Evolutionary conservation across 1,284 basidiomycete species (phyloP).

Genomic region (Melanopsichium pennsylvanicum): DNA sequence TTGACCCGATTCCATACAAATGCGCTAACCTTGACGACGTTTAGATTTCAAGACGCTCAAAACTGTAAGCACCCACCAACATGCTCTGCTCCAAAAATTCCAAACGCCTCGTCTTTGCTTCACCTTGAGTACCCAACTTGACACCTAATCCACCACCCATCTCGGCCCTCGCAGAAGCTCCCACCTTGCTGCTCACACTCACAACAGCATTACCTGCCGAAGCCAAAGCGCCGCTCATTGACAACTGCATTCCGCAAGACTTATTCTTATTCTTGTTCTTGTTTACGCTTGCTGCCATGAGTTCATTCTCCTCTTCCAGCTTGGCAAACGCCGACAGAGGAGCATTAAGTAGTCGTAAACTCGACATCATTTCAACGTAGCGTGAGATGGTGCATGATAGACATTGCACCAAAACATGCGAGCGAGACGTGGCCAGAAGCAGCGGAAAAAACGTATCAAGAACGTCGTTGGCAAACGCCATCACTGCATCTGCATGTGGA

Average conservation of each 20-base stretch:
- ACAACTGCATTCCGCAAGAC: constrained; percentile 3
- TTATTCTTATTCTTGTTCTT: constrained; percentile 1
- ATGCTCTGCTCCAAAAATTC: constrained; percentile 45
- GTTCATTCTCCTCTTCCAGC: constrained; percentile 34
- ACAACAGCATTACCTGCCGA: constrained; percentile 42
- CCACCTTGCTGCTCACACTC: constrained; percentile 15
- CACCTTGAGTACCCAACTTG: constrained; percentile 37
- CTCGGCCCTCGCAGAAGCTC: constrained; percentile 36
- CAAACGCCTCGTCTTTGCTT: constrained; percentile 29
- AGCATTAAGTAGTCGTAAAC: constrained; percentile 31
- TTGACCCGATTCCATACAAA: no score
- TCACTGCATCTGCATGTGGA: constrained; percentile 18
- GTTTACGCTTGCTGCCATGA: constrained; percentile 1
- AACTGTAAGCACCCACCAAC: constrained; percentile 47
- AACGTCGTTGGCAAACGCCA: constrained; percentile 44
- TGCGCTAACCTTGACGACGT: no score
- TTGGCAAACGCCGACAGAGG: constrained; percentile 49
- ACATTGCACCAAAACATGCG: constrained; percentile 26
- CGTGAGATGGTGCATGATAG: constrained; percentile 33
- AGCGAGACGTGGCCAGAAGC: constrained; percentile 32
- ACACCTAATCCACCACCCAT: constrained; percentile 47
- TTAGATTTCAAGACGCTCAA: constrained; percentile 46
- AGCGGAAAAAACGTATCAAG: constrained; percentile 50
- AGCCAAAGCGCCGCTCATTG: constrained; percentile 26
- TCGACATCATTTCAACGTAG: constrained; percentile 28